Evolutionary conservation across 345 rosid species (phyloP).

Genomic region (Citrus hindsii): DNA sequence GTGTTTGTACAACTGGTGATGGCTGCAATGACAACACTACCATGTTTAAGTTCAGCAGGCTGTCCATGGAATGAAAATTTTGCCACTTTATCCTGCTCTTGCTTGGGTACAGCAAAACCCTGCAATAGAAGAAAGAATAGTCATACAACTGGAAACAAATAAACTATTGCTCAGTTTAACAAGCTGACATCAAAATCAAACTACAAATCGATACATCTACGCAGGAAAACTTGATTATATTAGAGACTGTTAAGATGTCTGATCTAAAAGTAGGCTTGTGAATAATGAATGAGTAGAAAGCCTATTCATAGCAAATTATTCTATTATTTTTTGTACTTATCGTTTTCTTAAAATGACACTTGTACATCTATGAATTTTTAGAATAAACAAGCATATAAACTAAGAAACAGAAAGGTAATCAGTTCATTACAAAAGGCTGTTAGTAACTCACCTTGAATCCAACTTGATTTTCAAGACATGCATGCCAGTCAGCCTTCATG

Average conservation of each 20-base stretch:
- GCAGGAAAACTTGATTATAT: not conserved
- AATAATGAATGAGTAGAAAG: not conserved
- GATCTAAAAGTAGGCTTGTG: not conserved
- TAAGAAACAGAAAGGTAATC: not conserved
- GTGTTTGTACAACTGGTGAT: constrained; percentile 83
- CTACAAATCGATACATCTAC: not conserved
- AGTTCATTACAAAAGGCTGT: not conserved
- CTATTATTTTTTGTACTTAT: not conserved
- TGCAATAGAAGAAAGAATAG: constrained; percentile 16
- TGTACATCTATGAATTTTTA: not conserved
- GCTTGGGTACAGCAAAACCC: constrained; percentile 78
- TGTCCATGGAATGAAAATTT: constrained; percentile 55
- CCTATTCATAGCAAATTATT: not conserved
- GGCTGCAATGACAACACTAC: constrained; percentile 79
- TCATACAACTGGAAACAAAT: not conserved
- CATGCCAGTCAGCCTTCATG: constrained; percentile 90
- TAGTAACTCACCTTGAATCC: constrained; percentile 67
- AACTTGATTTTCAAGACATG: constrained; percentile 67
- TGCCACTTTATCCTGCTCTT: constrained; percentile 49
- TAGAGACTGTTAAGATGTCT: not conserved
- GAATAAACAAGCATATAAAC: not conserved
- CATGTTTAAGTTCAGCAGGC: constrained; percentile 71
- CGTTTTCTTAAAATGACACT: not conserved
- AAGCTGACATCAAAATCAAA: not conserved
- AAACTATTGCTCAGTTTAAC: not conserved